A percentile compares a stretch with the other conserved stretches of the same genome.
Conservation (phyloP, 306 rosid genomes). For the Luffa aegyptiaca region DNA sequence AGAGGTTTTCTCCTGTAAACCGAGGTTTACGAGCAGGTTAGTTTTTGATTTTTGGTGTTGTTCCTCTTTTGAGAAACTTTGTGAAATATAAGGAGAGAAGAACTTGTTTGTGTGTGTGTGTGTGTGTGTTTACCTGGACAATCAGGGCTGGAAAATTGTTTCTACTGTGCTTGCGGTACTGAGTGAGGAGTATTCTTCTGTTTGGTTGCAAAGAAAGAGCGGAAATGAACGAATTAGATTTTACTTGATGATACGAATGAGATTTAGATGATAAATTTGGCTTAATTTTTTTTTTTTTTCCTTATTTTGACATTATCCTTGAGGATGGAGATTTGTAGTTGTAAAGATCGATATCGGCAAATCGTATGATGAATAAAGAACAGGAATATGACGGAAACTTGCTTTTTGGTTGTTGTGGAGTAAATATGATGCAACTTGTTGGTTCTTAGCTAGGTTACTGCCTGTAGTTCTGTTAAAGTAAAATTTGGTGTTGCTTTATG, state of each 20-base stretch:
- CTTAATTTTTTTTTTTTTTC: not conserved
- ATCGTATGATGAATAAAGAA: not conserved
- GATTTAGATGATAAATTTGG: not conserved
- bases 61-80: not conserved
- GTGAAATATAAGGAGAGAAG: not conserved
- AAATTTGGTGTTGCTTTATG: not conserved
- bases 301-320: not conserved
- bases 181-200: not conserved
- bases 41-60: not conserved
- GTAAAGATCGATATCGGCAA: not conserved
- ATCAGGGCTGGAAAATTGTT: not conserved
- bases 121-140: not conserved
- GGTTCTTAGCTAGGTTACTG: not conserved
- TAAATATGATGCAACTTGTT: not conserved
- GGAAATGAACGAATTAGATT: not conserved
- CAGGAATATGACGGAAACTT: not conserved
- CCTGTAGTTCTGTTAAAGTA: not conserved
- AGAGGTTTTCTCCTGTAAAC: conserved; percentile 15
- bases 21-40: conserved; percentile 35
- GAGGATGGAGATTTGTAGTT: not conserved
- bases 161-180: not conserved
- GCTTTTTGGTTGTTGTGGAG: not conserved
- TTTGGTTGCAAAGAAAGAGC: not conserved
- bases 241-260: not conserved
- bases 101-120: not conserved